Evolutionary conservation across 306 rosid species (phyloP).

Genomic region (Oxytropis ochrocephala): DNA sequence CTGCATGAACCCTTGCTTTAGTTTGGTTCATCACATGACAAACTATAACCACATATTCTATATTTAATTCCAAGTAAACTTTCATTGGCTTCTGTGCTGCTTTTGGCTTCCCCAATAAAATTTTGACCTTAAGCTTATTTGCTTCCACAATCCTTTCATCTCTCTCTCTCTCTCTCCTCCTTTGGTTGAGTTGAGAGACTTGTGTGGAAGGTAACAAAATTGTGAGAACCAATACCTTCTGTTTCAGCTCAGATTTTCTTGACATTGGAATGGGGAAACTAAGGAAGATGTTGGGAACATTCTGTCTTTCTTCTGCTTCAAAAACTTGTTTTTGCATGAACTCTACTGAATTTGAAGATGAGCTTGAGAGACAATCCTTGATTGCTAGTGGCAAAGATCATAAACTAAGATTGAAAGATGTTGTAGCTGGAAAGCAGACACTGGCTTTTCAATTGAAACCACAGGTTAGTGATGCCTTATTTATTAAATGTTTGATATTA

Average conservation of each 20-base stretch:
- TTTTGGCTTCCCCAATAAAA: slow-evolving; percentile 53
- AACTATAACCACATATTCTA: slow-evolving; percentile 28
- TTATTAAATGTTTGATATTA: background rate
- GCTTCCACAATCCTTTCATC: slow-evolving; percentile 1
- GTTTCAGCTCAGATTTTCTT: slow-evolving; percentile 20
- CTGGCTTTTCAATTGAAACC: slow-evolving; percentile 90
- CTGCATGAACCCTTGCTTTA: background rate
- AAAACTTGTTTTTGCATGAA: slow-evolving; percentile 66
- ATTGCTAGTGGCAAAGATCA: slow-evolving; percentile 35
- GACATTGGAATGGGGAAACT: slow-evolving; percentile 63
- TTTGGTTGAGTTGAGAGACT: slow-evolving; percentile 10
- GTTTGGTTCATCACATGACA: slow-evolving; percentile 46
- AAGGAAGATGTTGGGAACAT: slow-evolving; percentile 51
- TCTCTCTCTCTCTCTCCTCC: slow-evolving; percentile 3
- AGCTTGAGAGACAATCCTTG: slow-evolving; percentile 53
- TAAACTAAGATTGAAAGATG: slow-evolving; percentile 62
- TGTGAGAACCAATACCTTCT: slow-evolving; percentile 8
- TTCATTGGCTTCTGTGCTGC: slow-evolving; percentile 39
- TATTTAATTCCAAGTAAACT: slow-evolving; percentile 33
- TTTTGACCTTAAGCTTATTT: slow-evolving; percentile 36
- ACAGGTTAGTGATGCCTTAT: slow-evolving; percentile 34
- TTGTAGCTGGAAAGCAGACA: slow-evolving; percentile 69
- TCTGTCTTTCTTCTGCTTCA: slow-evolving; percentile 50
- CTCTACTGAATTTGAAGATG: slow-evolving; percentile 45
- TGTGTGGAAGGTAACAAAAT: slow-evolving; percentile 10